A percentile compares a stretch with the other conserved stretches of the same genome.
Conservation (phyloP, 1,139 yeast species). For the Saccharomyces hybrid region DNA sequence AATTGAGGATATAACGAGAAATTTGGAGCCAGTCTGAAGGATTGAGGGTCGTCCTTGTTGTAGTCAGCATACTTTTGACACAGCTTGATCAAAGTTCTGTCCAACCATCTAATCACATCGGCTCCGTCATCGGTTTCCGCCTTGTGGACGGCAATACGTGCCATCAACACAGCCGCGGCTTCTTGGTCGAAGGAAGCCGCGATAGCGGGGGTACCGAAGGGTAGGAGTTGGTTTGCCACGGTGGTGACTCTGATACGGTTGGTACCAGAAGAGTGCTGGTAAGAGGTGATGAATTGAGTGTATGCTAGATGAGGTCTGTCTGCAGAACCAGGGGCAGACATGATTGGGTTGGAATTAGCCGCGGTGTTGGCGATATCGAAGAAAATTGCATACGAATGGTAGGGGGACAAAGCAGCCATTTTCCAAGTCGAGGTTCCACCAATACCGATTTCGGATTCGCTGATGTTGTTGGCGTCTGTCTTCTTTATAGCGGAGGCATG, state of each 20-base stretch:
- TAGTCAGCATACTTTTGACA: constrained; percentile 88
- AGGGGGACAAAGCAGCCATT: constrained; percentile 75
- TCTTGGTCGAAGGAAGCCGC: constrained; percentile 88
- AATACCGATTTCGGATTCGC: constrained; percentile 88
- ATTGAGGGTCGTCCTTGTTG: constrained; percentile 62
- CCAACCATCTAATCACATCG: constrained; percentile 79
- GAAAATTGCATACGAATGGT: constrained; percentile 77
- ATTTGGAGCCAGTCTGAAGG: constrained; percentile 71
- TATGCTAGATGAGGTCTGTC: constrained; percentile 31
- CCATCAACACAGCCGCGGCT: constrained; percentile 95
- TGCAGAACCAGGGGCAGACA: constrained; percentile 32
- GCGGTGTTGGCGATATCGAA: constrained; percentile 68
- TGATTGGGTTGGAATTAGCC: constrained; percentile 16
- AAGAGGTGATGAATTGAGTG: constrained; percentile 64
- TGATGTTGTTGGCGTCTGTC: constrained; percentile 57
- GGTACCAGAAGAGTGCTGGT: constrained; percentile 75
- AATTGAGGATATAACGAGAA: constrained; percentile 91
- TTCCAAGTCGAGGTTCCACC: constrained; percentile 90
- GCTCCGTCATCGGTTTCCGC: constrained; percentile 70
- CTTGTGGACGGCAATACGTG: constrained; percentile 86
- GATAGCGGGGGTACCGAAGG: constrained; percentile 43
- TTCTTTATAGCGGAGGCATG: constrained; percentile 73
- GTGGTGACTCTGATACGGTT: constrained; percentile 91
- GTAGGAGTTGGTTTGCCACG: constrained; percentile 55
- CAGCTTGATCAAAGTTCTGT: constrained; percentile 72